A percentile compares a stretch with the other conserved stretches of the same genome.
Conservation (phyloP, 331 rosid species). For the Phaseolus coccineus region DNA sequence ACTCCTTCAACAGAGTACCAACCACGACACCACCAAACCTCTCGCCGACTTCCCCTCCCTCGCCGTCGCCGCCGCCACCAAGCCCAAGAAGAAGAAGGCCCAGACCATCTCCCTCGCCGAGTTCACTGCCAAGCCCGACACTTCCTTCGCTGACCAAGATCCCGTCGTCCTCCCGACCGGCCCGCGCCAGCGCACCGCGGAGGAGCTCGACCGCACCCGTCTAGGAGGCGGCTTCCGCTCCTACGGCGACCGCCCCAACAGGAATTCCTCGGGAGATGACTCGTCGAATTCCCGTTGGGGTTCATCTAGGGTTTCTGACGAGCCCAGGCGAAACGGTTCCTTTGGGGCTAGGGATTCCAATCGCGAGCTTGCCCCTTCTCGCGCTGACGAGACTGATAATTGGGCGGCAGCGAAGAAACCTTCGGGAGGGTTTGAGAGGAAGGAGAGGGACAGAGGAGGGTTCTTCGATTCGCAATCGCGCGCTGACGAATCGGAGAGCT, state of each 20-base stretch:
- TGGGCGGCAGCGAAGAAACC: slow-evolving; percentile 85
- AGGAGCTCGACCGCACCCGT: slow-evolving; percentile 72
- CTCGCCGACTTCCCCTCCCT: slow-evolving; percentile 86
- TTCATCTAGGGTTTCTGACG: slow-evolving; percentile 75
- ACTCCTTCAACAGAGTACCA: slow-evolving; percentile 57
- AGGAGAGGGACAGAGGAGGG: slow-evolving; percentile 65
- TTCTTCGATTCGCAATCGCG: slow-evolving; percentile 82
- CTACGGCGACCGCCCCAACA: slow-evolving; percentile 58
- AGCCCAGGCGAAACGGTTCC: slow-evolving; percentile 53
- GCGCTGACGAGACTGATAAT: slow-evolving; percentile 86
- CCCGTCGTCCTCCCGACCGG: slow-evolving; percentile 74
- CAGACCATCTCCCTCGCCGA: slow-evolving; percentile 71
- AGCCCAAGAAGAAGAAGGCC: slow-evolving; percentile 86
- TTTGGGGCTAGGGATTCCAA: slow-evolving; percentile 59
- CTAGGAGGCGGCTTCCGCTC: slow-evolving; percentile 73
- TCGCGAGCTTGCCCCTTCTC: slow-evolving; percentile 68
- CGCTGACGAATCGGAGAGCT: slow-evolving; percentile 87
- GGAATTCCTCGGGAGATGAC: slow-evolving; percentile 63
- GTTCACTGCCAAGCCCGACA: slow-evolving; percentile 54
- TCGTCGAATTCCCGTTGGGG: slow-evolving; percentile 79
- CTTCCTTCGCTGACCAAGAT: slow-evolving; percentile 51
- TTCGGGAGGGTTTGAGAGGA: slow-evolving; percentile 68
- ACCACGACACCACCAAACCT: slow-evolving; percentile 40
- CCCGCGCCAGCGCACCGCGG: slow-evolving; percentile 88
- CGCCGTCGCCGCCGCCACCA: slow-evolving; percentile 71